A percentile compares a stretch with the other conserved stretches of the same genome.
Evolutionary conservation across 768 basidiomycete species (phyloP).

Genomic region (Gautieria morchelliformis): DNA sequence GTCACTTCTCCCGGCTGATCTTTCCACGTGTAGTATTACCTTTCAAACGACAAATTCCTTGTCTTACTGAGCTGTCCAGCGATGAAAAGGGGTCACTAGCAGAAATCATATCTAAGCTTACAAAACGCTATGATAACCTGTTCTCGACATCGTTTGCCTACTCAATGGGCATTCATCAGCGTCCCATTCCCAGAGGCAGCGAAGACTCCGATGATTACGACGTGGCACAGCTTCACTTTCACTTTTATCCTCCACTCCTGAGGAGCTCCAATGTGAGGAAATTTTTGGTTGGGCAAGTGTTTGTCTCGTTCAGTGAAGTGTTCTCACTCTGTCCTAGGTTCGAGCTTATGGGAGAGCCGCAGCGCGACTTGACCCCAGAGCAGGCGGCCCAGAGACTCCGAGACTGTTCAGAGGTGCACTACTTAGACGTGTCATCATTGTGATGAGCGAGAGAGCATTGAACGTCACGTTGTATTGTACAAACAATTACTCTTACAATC

Average conservation of each 20-base stretch:
- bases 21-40: conserved; percentile 49
- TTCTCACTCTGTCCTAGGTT: conserved; percentile 38
- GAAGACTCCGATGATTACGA: conserved; percentile 32
- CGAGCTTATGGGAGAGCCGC: conserved; percentile 85
- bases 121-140: conserved; percentile 66
- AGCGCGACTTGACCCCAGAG: conserved; percentile 84
- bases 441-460: too few species aligned
- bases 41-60: conserved; percentile 68
- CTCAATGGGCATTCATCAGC: conserved; percentile 91
- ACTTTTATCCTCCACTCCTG: conserved; percentile 79
- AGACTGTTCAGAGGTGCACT: conserved; percentile 49
- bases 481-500: background rate
- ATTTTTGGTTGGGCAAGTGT: conserved; percentile 76
- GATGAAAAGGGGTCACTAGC: conserved; percentile 61
- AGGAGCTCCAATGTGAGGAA: conserved; percentile 77
- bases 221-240: conserved; percentile 78
- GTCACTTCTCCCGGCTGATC: background rate
- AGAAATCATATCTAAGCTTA: conserved; percentile 51
- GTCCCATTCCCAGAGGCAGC: conserved; percentile 44
- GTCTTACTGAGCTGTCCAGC: conserved; percentile 46
- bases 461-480: background rate
- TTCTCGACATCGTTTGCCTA: conserved; percentile 87
- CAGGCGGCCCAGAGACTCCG: conserved; percentile 68
- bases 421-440: conserved; percentile 24
- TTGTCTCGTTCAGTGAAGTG: background rate